Percentiles rank a stretch among this genome's conserved stretches.
Evolutionary conservation across 768 basidiomycete species (phyloP).

Genomic region (Hypholoma sublateritium): DNA sequence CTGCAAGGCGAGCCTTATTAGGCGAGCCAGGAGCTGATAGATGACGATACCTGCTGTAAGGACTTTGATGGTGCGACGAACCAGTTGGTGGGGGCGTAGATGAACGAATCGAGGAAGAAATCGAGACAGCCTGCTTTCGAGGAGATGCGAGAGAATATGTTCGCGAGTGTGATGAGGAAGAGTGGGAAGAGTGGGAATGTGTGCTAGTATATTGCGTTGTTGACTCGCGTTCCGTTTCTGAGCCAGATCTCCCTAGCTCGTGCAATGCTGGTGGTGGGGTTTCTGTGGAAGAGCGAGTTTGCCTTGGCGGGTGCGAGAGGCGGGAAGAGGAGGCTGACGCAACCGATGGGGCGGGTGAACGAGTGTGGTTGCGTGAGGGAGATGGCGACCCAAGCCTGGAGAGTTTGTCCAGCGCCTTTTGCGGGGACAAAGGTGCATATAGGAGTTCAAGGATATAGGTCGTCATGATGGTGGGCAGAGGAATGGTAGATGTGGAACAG

Average conservation of each 20-base stretch:
- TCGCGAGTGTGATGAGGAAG: constrained; percentile 20
- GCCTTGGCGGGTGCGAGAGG: constrained; percentile 34
- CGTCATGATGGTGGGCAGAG: constrained; percentile 23
- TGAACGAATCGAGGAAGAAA: constrained; percentile 14
- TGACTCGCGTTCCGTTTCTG: constrained; percentile 80
- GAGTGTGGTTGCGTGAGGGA: constrained; percentile 22
- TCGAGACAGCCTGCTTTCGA: constrained; percentile 20
- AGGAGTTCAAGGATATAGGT: constrained; percentile 29
- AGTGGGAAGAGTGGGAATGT: constrained; percentile 26
- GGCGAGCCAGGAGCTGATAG: constrained; percentile 34
- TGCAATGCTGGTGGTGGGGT: constrained; percentile 27
- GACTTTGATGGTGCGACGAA: constrained; percentile 10
- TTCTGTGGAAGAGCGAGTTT: constrained; percentile 18
- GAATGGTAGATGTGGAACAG: constrained; percentile 13
- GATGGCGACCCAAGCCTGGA: constrained; percentile 52
- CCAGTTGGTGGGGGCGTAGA: constrained; percentile 14
- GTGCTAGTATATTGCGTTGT: constrained; percentile 30
- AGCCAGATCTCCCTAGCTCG: constrained; percentile 57
- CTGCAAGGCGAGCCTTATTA: constrained; percentile 25
- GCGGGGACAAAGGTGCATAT: constrained; percentile 22
- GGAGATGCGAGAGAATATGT: constrained; percentile 17
- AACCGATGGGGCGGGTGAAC: constrained; percentile 38
- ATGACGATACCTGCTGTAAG: constrained; percentile 22
- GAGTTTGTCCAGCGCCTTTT: constrained; percentile 69
- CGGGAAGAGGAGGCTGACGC: constrained; percentile 30